Evolutionary conservation across 164 flowering plant species (phyloP), one percentile per base, ranked within the genome.

Genomic region (Macadamia tetraphylla): DNA sequence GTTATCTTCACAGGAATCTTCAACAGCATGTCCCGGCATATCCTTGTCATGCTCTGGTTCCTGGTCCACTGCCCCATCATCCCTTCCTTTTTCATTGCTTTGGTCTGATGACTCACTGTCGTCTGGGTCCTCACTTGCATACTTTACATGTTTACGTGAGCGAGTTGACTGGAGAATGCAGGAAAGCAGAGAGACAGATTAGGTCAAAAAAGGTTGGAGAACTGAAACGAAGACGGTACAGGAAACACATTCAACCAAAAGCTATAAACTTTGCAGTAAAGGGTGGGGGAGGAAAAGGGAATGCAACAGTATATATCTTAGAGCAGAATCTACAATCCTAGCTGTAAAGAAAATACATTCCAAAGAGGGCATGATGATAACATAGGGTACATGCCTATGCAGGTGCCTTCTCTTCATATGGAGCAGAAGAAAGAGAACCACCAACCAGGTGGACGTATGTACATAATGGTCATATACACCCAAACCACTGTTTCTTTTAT

Each of bases 141-240:
- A 87, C 23, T 72, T 77, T 40, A 85, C 85, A 3, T 81, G 71
- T 75, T 86, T 89, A 72, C 88, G 77, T 13, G 71, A 56, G 6
- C 98, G 84, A 35, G 59, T 71, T 52, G 96, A 93, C 98, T 93
- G 80, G 7, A 71, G 52, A 18, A 18, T 23, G 32, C 32, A 64
- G 29, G 44, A 29, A 48, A 29, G 23, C 51, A 64, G 59, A 11
- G 40, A 15, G 9, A 7, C 29, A 30, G 66, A 64, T 32, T 64
- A 17, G 53, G 67, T 40, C 9, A 35, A 68, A 63, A 30, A 13
- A 66, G 18, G 35, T 48, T 2, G 11, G 59, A 31, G 5, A 18
- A 31, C 52, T 13, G 65, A 6, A 42, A 56, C n/a, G 6, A 48
- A 46, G 31, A 52, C 10, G 43, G 48, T 51, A 49, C 0, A 49